Percentiles rank a stretch among this genome's conserved stretches.
Conservation (phyloP, 176 grass and related monocot species). For the Aegilops speltoides region DNA sequence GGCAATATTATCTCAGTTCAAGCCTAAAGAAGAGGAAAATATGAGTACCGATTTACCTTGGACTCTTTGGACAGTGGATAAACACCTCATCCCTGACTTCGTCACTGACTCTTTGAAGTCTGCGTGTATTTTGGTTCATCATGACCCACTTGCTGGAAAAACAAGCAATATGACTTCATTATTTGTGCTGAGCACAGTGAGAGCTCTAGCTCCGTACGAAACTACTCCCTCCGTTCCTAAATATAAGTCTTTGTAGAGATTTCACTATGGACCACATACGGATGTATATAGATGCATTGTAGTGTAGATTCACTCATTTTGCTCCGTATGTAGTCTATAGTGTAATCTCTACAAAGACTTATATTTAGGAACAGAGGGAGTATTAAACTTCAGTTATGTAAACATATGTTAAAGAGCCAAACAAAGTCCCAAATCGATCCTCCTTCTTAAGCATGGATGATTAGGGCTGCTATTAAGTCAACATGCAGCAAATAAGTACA, state of each 20-base stretch:
- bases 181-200: conserved; percentile 16
- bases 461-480: background rate
- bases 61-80: conserved; percentile 83
- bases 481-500: background rate
- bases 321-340: no score
- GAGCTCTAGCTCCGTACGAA: background rate
- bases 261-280: no score
- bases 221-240: no score
- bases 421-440: conserved; percentile 21
- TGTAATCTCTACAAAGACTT: no score
- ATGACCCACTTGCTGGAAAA: conserved; percentile 96
- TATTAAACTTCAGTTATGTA: conserved; percentile 14
- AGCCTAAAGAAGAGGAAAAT: background rate
- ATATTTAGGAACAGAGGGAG: no score
- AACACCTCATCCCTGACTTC: conserved; percentile 97
- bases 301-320: no score
- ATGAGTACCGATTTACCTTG: conserved; percentile 51
- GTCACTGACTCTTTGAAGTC: conserved; percentile 96
- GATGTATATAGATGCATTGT: no score
- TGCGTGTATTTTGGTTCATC: conserved; percentile 99
- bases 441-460: conserved; percentile 9
- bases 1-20: background rate
- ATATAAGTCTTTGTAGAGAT: no score
- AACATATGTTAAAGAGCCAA: background rate
- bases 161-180: conserved; percentile 12